Evolutionary conservation across 2,329 filamentous ascomycete genomes (phyloP).

Genomic region (Thelonectria olida): DNA sequence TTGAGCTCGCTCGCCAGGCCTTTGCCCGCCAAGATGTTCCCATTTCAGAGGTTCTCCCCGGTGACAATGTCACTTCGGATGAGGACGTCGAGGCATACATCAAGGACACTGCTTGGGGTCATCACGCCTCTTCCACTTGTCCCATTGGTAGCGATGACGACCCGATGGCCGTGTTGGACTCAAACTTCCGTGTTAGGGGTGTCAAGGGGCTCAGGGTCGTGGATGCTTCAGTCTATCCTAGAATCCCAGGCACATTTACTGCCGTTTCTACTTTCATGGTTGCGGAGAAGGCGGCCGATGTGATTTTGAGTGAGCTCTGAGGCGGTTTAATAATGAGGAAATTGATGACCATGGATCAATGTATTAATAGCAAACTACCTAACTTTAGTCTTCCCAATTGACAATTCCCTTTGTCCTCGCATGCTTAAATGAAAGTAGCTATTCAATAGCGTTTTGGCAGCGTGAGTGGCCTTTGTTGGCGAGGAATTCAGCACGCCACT

Average conservation of each 20-base stretch:
- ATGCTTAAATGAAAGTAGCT: too few relatives aligned
- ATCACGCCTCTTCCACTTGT: conserved; percentile 46
- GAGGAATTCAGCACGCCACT: too few relatives aligned
- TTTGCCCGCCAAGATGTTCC: conserved; percentile 33
- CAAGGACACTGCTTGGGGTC: conserved; percentile 45
- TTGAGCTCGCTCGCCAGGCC: conserved; percentile 60
- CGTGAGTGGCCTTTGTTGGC: too few relatives aligned
- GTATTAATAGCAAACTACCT: too few relatives aligned
- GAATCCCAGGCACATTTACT: conserved; percentile 45
- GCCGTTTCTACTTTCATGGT: conserved; percentile 45
- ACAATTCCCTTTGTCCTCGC: too few relatives aligned
- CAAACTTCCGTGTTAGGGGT: conserved; percentile 58
- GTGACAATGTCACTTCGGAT: conserved; percentile 22
- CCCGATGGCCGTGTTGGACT: conserved; percentile 55
- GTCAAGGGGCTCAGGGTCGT: conserved; percentile 56
- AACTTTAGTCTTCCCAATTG: too few relatives aligned
- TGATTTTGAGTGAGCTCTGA: conserved; percentile 34
- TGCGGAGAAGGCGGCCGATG: conserved; percentile 46
- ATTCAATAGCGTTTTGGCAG: too few relatives aligned
- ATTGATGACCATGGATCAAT: too few relatives aligned
- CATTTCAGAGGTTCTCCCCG: conserved; percentile 34
- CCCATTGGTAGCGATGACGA: conserved; percentile 45
- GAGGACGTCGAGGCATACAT: conserved; percentile 35
- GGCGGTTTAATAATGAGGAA: too few relatives aligned
- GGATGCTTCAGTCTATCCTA: conserved; percentile 56